A percentile compares a stretch with the other conserved stretches of the same genome.
Conservation (phyloP, 2,329 filamentous ascomycete species). For the Ascomycota sp. region DNA sequence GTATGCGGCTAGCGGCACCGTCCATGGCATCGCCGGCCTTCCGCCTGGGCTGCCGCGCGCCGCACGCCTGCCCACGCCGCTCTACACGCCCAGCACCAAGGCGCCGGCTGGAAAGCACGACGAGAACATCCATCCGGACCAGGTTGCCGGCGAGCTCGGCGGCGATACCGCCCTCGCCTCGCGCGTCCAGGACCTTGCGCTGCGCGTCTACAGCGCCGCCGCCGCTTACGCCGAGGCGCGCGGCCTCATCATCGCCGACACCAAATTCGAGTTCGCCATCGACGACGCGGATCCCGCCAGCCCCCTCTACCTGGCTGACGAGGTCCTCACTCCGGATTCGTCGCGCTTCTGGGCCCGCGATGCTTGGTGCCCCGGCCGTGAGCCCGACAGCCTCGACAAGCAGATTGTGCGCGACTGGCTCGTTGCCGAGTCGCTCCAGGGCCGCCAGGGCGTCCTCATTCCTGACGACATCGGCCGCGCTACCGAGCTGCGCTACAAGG, state of each 20-base stretch:
- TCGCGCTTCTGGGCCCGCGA: constrained; percentile 71
- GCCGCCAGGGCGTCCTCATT: constrained; percentile 29
- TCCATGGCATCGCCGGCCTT: constrained; percentile 48
- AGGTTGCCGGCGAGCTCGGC: constrained; percentile 25
- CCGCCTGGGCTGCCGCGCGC: constrained; percentile 47
- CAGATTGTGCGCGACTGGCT: constrained; percentile 70
- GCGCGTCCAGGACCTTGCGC: constrained; percentile 11
- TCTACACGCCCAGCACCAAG: constrained; percentile 58
- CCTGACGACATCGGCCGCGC: constrained; percentile 28
- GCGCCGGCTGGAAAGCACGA: constrained; percentile 57
- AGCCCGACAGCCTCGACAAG: constrained; percentile 78
- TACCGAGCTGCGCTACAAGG: constrained; percentile 5
- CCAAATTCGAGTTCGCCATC: constrained; percentile 24
- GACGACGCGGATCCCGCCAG: constrained; percentile 21
- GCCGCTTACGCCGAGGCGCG: constrained; percentile 33
- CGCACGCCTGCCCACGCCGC: constrained; percentile 41
- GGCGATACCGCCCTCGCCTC: constrained; percentile 9
- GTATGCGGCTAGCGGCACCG: constrained; percentile 46
- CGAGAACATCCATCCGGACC: constrained; percentile 60
- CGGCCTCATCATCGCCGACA: constrained; percentile 20
- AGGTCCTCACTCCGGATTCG: constrained; percentile 65
- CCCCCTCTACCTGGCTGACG: constrained; percentile 34
- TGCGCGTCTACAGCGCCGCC: constrained; percentile 19
- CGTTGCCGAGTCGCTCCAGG: constrained; percentile 36
- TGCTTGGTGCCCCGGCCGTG: constrained; percentile 37